These are phyloP conservation scores for Funneliformis geosporum DNA, from an alignment of 192 early-diverging fungal species.

Conservation along the genomic window DNA sequence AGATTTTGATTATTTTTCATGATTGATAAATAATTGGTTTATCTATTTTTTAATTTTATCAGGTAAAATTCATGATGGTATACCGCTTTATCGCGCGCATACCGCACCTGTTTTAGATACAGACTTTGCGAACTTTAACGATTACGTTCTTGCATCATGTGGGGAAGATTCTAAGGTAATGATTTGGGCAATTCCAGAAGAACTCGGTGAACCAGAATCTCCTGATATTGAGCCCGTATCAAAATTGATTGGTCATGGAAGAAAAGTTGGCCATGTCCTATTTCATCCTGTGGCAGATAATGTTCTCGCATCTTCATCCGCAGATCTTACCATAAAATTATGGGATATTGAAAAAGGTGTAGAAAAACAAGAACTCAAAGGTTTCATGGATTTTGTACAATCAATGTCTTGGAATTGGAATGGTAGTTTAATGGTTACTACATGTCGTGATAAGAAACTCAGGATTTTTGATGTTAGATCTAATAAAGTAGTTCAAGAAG, in stretches of 20 bases:
- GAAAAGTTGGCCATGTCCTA: conserved; percentile 97
- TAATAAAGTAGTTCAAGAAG: conserved; percentile 79
- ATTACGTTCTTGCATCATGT: conserved; percentile 88
- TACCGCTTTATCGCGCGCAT: conserved; percentile 92
- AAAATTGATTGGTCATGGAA: conserved; percentile 80
- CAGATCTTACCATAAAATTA: conserved; percentile 84
- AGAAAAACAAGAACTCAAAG: conserved; percentile 76
- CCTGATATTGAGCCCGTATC: conserved; percentile 73
- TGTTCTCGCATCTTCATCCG: conserved; percentile 85
- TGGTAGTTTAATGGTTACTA: conserved; percentile 82
- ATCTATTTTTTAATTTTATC: background rate
- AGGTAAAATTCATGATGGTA: conserved; percentile 89
- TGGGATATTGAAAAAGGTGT: conserved; percentile 92
- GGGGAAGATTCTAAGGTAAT: conserved; percentile 88
- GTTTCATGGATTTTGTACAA: conserved; percentile 90
- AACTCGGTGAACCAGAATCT: conserved; percentile 65
- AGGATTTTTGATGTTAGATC: conserved; percentile 92
- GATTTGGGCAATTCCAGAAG: conserved; percentile 93
- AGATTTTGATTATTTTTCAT: background rate
- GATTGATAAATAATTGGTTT: background rate
- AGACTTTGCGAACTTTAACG: conserved; percentile 97
- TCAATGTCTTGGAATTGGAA: conserved; percentile 88
- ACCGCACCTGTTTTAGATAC: conserved; percentile 95
- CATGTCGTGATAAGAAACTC: conserved; percentile 96
- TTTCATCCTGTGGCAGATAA: conserved; percentile 97